phyloP scores from a whole-genome alignment of 495 filamentous ascomycete genomes.

The Aspergillus haitiensis region DNA sequence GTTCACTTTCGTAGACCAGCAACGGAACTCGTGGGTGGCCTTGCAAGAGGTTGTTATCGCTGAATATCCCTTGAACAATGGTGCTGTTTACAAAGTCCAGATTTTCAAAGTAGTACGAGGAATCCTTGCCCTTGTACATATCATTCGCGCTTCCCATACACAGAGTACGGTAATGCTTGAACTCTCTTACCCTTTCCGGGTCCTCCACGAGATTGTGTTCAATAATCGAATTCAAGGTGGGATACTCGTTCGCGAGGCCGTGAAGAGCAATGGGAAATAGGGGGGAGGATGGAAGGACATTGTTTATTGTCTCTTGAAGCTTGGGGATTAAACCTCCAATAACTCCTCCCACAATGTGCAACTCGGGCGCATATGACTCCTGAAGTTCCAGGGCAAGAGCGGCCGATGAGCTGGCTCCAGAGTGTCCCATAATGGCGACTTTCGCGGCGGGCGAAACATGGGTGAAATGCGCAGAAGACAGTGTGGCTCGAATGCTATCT shows the following conservation, averaged over 20 bases:
- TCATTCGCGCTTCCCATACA: neutral
- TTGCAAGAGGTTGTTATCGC: slow-evolving; percentile 5
- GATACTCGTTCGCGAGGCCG: slow-evolving; percentile 23
- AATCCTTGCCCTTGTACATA: neutral
- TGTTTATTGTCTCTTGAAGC: slow-evolving; percentile 14
- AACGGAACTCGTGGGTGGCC: slow-evolving; percentile 40
- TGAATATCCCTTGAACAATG: neutral
- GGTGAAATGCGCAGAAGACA: neutral
- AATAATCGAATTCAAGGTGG: neutral
- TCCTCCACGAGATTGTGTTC: neutral
- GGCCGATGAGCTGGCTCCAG: slow-evolving; percentile 49
- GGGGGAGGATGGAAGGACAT: neutral
- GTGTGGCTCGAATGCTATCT: slow-evolving; percentile 23
- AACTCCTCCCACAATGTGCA: slow-evolving; percentile 43
- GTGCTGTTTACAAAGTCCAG: neutral
- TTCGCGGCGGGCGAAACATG: neutral
- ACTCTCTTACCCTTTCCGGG: neutral
- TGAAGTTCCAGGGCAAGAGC: slow-evolving; percentile 51
- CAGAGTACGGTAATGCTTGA: neutral
- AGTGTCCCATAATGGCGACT: slow-evolving; percentile 53
- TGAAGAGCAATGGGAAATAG: slow-evolving; percentile 6
- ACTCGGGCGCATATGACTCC: slow-evolving; percentile 50
- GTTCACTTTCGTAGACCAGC: slow-evolving; percentile 48
- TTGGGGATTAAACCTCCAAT: slow-evolving; percentile 42
- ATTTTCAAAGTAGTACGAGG: slow-evolving; percentile 4